Percentiles rank a stretch among this genome's conserved stretches.
These are phyloP conservation scores for Teratosphaeria nubilosa DNA, from an alignment of 2,329 filamentous ascomycete species.

Conservation along the genomic window DNA sequence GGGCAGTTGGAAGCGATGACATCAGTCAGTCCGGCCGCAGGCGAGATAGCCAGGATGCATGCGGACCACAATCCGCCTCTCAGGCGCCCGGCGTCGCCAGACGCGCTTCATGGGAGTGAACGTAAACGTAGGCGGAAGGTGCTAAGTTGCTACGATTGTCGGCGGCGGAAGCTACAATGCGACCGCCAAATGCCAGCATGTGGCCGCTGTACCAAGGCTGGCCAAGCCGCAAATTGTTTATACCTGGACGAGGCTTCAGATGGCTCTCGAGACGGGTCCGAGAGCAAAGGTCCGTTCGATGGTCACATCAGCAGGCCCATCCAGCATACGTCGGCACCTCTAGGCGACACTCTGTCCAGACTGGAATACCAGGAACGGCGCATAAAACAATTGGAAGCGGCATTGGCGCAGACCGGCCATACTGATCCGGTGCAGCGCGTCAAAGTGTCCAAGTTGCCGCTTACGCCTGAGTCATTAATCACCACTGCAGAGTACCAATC, in stretches of 20 bases:
- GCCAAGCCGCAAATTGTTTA: constrained; percentile 32
- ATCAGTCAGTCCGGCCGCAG: not conserved
- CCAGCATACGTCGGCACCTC: constrained; percentile 5
- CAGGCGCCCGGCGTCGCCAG: constrained; percentile 3
- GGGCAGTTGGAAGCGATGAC: not conserved
- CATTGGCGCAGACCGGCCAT: constrained; percentile 10
- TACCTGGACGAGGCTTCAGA: constrained; percentile 27
- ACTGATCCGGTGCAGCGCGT: constrained; percentile 7
- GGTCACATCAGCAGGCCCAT: constrained; percentile 17
- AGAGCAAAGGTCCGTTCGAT: constrained; percentile 21
- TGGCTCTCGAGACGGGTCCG: not conserved
- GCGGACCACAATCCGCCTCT: not conserved
- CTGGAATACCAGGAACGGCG: constrained; percentile 17
- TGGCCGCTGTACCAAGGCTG: constrained; percentile 34
- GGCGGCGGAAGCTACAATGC: constrained; percentile 38
- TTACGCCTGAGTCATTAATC: constrained; percentile 17
- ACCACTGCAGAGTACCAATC: constrained; percentile 3
- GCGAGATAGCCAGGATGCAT: not conserved
- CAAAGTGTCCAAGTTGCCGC: constrained; percentile 12
- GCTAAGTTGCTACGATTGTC: constrained; percentile 37
- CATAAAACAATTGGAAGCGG: constrained; percentile 21
- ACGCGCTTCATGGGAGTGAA: constrained; percentile 16
- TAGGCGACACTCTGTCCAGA: constrained; percentile 16
- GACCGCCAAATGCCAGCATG: constrained; percentile 37
- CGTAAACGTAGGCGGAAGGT: constrained; percentile 37